phyloP scores from a whole-genome alignment of 2,329 filamentous ascomycete species.

The Xylariaceae sp. region DNA sequence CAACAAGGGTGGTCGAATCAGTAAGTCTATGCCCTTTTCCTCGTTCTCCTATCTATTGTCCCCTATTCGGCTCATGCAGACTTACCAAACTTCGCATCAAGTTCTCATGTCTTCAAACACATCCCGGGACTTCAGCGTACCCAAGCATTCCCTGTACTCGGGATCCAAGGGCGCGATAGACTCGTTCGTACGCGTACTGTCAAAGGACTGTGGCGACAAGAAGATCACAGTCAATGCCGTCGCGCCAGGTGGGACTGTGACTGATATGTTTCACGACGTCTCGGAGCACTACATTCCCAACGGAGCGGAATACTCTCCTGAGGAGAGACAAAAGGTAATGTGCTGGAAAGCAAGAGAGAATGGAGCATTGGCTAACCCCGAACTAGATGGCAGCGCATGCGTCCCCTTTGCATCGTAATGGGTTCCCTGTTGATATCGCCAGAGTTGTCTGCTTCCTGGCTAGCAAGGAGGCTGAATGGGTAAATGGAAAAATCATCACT shows the following conservation, averaged over 20 bases:
- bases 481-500: conserved; percentile 37
- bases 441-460: conserved; percentile 31
- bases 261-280: conserved; percentile 35
- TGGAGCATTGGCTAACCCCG: conserved; percentile 8
- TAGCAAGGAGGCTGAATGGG: conserved; percentile 33
- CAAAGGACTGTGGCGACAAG: conserved; percentile 32
- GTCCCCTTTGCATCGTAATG: conserved; percentile 31
- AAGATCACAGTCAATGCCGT: conserved; percentile 36
- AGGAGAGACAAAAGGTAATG: conserved; percentile 18
- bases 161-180: conserved; percentile 35
- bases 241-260: conserved; percentile 33
- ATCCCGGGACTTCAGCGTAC: conserved; percentile 32
- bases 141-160: conserved; percentile 34
- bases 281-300: conserved; percentile 38
- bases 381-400: conserved; percentile 32
- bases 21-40: not conserved
- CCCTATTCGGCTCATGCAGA: not conserved
- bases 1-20: conserved; percentile 55
- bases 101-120: conserved; percentile 63
- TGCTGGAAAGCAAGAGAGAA: conserved; percentile 18
- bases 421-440: conserved; percentile 32
- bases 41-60: not conserved
- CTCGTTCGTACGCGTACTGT: conserved; percentile 28
- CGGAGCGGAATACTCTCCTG: conserved; percentile 27
- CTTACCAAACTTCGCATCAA: not conserved